phyloP scores from a whole-genome alignment of 768 basidiomycete species.

The Termitomyces sp. region DNA sequence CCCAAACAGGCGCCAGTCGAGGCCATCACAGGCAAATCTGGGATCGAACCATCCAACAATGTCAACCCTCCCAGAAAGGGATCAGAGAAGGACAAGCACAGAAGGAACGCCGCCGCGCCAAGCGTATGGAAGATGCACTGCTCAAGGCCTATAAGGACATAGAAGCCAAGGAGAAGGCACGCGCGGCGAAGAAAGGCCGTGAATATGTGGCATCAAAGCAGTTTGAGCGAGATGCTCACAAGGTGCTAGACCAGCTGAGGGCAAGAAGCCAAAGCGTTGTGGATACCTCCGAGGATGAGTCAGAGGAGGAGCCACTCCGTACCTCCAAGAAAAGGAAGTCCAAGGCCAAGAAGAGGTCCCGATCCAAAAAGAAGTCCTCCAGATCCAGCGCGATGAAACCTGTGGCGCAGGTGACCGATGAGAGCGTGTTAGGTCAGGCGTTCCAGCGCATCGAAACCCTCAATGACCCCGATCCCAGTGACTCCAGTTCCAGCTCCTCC shows the following conservation, averaged over 20 bases:
- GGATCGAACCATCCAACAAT: too few species aligned
- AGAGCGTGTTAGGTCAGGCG: neutral
- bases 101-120: neutral
- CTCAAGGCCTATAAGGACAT: neutral
- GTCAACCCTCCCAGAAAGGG: too few species aligned
- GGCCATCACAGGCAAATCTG: too few species aligned
- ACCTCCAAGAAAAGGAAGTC: too few species aligned
- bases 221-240: neutral
- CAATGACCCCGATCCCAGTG: neutral
- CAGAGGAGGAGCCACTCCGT: too few species aligned
- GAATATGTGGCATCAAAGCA: neutral
- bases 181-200: neutral
- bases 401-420: neutral
- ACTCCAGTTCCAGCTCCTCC: neutral
- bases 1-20: too few species aligned
- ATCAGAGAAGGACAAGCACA: neutral
- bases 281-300: neutral
- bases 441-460: neutral
- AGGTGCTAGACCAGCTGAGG: accelerated
- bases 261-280: too few species aligned
- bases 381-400: neutral
- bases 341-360: neutral
- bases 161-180: neutral
- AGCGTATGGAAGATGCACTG: neutral
- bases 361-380: neutral